Base-by-base conservation (phyloP, 371 early-diverging fungal genomes). In the Circinella umbellata region DNA sequence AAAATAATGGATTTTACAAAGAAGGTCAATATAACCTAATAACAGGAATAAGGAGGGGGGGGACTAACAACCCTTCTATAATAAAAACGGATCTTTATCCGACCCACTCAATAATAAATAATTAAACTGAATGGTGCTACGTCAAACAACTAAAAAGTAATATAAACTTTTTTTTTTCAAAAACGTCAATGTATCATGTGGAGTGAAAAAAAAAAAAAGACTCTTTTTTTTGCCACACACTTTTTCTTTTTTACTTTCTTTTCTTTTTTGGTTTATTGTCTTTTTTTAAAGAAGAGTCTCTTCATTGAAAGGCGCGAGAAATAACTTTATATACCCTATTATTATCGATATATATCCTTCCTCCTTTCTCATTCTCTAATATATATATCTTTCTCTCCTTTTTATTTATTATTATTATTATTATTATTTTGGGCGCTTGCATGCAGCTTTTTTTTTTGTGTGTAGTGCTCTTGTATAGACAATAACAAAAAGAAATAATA, bases 151-250 rank as follows among this genome's bases (percentile, higher is more conserved):
- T 27, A 27, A 27, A 27, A 27, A 27, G 27, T 27, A 27, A 27
- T 27, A 27, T 27, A 27, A 27, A 27, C 1, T 27, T 27, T 27
- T 27, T 27, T 27, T 27, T 27, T 2, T 27, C 65, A 64, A 64
- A 64, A 51, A 51, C 51, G 65, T 51, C 51, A 64, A 64, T 36
- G 34, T 13, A 47, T 64, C 65, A 64, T 64, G 65, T 64, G 65
- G 18, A 34, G 18, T 8, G 18, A 14, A 18, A 46, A 46, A 63
- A 63, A 63, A 42, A 20, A 14, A 27, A n/a, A 39, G 47, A 27
- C 47, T 20, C 36, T 63, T 63, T 46, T 47, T 42, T 39, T 42
- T 61, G 10, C 38, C 39, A 13, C 14, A n/a, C 36, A 36, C 46
- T 18, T 37, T 27, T 47, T 18, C 60, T 27, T 47, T 46, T 47